A percentile compares a stretch with the other conserved stretches of the same genome.
Evolutionary conservation across 2,329 filamentous ascomycete species (phyloP).

Genomic region (Alternaria triticina): DNA sequence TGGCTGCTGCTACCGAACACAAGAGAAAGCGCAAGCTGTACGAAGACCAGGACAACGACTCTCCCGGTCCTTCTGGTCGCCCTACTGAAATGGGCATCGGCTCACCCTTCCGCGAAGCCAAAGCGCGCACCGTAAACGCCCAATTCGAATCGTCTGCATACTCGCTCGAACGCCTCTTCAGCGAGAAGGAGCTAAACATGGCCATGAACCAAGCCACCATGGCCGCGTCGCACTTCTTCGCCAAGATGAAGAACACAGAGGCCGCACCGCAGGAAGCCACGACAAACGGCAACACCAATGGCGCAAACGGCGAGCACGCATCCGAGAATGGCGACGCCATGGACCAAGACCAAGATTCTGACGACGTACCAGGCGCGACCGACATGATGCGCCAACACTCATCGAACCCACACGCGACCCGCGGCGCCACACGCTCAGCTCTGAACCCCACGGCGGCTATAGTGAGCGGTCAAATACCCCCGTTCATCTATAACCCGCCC

Average conservation of each 20-base stretch:
- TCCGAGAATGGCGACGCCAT: constrained; percentile 48
- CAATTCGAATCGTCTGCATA: constrained; percentile 66
- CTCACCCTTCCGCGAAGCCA: constrained; percentile 60
- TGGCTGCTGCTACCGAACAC: constrained; percentile 58
- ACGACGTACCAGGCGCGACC: constrained; percentile 52
- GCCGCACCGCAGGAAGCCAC: constrained; percentile 30
- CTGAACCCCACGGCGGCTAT: constrained; percentile 60
- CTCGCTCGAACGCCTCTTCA: constrained; percentile 69
- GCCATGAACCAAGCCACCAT: constrained; percentile 67
- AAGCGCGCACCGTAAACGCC: constrained; percentile 58
- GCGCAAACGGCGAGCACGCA: constrained; percentile 45
- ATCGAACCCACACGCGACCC: constrained; percentile 62
- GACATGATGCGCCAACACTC: constrained; percentile 68
- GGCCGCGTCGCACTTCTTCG: constrained; percentile 64
- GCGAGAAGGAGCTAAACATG: constrained; percentile 69
- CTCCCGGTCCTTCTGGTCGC: constrained; percentile 60
- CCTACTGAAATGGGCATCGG: constrained; percentile 55
- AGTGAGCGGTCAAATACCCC: constrained; percentile 46
- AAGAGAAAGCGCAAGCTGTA: constrained; percentile 65
- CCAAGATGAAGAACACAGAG: constrained; percentile 56
- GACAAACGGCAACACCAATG: constrained; percentile 41
- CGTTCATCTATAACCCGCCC: constrained; percentile 52
- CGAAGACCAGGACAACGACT: constrained; percentile 64
- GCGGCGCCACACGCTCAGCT: constrained; percentile 60
- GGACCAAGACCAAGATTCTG: constrained; percentile 45